Evolutionary conservation across 2,329 filamentous ascomycete species (phyloP).

Genomic region (Penicillium sp.): DNA sequence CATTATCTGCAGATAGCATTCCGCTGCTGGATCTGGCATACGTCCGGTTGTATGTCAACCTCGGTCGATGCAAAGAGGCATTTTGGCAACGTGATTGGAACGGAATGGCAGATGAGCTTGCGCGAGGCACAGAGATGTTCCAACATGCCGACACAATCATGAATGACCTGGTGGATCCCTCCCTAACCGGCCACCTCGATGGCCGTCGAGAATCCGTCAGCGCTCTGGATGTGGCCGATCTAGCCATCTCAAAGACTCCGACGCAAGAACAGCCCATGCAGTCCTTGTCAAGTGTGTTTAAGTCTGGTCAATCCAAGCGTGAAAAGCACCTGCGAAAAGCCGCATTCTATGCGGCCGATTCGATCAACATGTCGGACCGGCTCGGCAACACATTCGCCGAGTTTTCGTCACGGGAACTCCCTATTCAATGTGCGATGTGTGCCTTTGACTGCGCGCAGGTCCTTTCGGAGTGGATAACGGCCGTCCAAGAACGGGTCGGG

Average conservation of each 20-base stretch:
- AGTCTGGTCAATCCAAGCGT: constrained; percentile 55
- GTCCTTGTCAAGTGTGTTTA: constrained; percentile 30
- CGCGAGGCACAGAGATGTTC: constrained; percentile 68
- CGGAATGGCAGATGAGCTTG: constrained; percentile 81
- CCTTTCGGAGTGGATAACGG: constrained; percentile 88
- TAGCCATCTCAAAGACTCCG: constrained; percentile 35
- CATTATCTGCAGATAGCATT: constrained; percentile 84
- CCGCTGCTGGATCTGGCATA: constrained; percentile 88
- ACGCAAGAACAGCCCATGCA: constrained; percentile 34
- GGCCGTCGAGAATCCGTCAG: constrained; percentile 34
- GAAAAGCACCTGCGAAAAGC: constrained; percentile 88
- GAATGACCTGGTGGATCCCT: constrained; percentile 30
- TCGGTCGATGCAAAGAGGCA: constrained; percentile 86
- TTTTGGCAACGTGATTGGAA: constrained; percentile 95
- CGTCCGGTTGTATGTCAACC: constrained; percentile 84
- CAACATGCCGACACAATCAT: constrained; percentile 59
- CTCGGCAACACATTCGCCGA: constrained; percentile 81
- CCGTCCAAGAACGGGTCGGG: constrained; percentile 90
- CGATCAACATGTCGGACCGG: constrained; percentile 80
- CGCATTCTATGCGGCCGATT: constrained; percentile 92
- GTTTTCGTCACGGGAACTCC: constrained; percentile 75
- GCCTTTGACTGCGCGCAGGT: constrained; percentile 92
- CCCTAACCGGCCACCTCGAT: constrained; percentile 22
- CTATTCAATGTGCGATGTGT: constrained; percentile 86
- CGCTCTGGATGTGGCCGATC: constrained; percentile 35